These are phyloP conservation scores for Neofusicoccum umdonicola DNA, from an alignment of 2,329 filamentous ascomycete genomes.

Conservation along the genomic window DNA sequence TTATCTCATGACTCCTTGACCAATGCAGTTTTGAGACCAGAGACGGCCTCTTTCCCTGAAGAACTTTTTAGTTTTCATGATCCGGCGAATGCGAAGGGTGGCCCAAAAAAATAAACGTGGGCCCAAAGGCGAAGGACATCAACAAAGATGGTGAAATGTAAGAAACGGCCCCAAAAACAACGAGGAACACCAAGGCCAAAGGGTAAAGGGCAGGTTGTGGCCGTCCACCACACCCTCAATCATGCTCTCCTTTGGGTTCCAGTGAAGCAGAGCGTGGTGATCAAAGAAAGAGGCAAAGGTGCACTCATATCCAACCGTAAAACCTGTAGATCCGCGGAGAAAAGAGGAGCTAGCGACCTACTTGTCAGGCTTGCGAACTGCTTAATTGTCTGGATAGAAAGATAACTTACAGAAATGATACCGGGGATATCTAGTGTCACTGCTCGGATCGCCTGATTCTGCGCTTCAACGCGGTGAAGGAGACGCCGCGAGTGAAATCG, in stretches of 20 bases:
- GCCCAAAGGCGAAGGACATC: neutral
- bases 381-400: neutral
- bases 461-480: neutral
- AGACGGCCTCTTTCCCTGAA: neutral
- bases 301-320: neutral
- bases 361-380: neutral
- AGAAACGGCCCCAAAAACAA: neutral
- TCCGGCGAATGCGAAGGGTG: neutral
- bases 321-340: neutral
- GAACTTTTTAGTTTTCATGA: neutral
- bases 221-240: neutral
- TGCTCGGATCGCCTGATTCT: neutral
- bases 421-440: neutral
- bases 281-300: neutral
- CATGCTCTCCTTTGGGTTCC: neutral
- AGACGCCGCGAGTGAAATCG: too few species aligned
- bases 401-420: neutral
- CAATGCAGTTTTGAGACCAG: neutral
- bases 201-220: neutral
- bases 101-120: neutral
- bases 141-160: neutral
- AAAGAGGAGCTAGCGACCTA: neutral
- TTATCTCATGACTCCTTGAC: neutral
- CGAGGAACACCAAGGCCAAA: neutral
- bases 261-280: neutral